Base-by-base conservation (phyloP, 2,329 filamentous ascomycete genomes). In the Cytospora paraplurivora region DNA sequence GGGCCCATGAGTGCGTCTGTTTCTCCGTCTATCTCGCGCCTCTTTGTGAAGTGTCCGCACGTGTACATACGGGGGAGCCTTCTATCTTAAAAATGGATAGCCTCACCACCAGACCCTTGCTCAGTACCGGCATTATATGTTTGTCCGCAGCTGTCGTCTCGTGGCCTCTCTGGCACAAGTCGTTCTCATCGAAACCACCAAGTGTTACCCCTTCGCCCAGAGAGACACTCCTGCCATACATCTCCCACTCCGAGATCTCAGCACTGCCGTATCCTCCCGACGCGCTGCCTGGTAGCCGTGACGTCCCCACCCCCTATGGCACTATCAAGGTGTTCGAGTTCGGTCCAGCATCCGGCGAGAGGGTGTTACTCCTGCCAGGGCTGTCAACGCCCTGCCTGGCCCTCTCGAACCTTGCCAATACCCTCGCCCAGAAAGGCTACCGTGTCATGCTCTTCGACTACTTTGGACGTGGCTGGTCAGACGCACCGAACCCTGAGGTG, bases 311-410 rank as follows among this genome's bases (percentile, higher is more conserved):
- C 4, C 89, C 88, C 71, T 93, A 92, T 73, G 92, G 92, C 56
- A 86, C 81, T 38, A 87, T 93, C 61, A 81, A 90, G 44, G 88
- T 91, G 27, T 95, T 95, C 72, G 92, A 96, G 78, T 96, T 89
- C 77, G 92, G 92, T 1, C 89, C 91, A 1, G 82, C 87, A 57
- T 76, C 85, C 60, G 92, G 92, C 8, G 82, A 84, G 53, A 93
- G 90, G 70, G 87, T 95, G 5, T 76, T 96, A 17, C 81, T 96
- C 38, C 81, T 96, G 10, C 92, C 96, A 73, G 92, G 92, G 52
- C 94, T 96, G 72, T 92, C 88, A 66, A 96, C 91, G 0, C 89
- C 92, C 0, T 92, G 89, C 73, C 84, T 93, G 69, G 88, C 90
- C 1, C 79, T 95, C 17, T 82, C 83, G 33, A 83, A 82, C 52